These are phyloP conservation scores for Fonsecaea monophora DNA, from an alignment of 2,329 filamentous ascomycete genomes.

Conservation along the genomic window DNA sequence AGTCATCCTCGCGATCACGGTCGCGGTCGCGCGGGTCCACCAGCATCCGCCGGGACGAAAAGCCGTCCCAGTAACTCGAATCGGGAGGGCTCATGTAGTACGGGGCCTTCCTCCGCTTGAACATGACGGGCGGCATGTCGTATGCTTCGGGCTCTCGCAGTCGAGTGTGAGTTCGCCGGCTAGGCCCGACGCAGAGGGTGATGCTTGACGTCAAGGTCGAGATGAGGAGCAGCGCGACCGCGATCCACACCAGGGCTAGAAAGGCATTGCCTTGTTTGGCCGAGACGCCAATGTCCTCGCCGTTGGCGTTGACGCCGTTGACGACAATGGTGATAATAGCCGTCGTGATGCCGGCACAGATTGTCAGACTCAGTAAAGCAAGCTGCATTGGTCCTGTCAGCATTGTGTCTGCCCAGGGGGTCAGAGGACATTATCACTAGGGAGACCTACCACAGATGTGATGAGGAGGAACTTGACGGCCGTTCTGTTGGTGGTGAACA, in stretches of 20 bases:
- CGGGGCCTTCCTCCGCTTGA: background rate
- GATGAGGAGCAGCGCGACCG: slow-evolving; percentile 9
- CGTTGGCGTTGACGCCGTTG: slow-evolving; percentile 17
- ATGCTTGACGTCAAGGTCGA: background rate
- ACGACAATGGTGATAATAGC: slow-evolving; percentile 15
- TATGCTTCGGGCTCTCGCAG: background rate
- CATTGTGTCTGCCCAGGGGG: background rate
- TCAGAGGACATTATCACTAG: background rate
- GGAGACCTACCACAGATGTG: background rate
- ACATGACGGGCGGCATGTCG: background rate
- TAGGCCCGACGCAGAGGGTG: slow-evolving; percentile 6
- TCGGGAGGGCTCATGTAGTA: slow-evolving; percentile 9
- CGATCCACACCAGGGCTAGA: slow-evolving; percentile 19
- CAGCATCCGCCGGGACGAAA: slow-evolving; percentile 4
- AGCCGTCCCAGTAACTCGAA: slow-evolving; percentile 8
- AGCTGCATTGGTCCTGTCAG: background rate
- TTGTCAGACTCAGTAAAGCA: slow-evolving; percentile 5
- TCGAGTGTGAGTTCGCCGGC: background rate
- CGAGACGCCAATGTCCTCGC: slow-evolving; percentile 11
- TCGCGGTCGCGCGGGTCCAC: background rate
- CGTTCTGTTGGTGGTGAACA: background rate
- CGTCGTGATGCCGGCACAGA: slow-evolving; percentile 7
- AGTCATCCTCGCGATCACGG: background rate
- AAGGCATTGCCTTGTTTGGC: slow-evolving; percentile 14
- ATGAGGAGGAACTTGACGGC: background rate